A percentile compares a stretch with the other conserved stretches of the same genome.
Evolutionary conservation across 2,329 filamentous ascomycete species (phyloP).

Genomic region (Talaromyces sp.): DNA sequence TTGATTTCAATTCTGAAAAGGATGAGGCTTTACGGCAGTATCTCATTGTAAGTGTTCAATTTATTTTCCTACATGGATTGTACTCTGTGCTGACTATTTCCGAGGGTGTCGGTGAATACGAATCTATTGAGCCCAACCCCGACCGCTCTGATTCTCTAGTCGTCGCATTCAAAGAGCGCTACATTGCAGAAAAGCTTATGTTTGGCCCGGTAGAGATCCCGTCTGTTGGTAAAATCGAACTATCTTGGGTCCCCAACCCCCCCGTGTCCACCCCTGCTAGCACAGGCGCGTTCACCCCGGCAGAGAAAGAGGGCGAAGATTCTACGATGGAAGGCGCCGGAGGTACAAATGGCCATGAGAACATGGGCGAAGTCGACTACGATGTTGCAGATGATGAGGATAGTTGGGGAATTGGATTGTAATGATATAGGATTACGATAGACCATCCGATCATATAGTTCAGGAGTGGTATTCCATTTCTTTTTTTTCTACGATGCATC

Average conservation of each 20-base stretch:
- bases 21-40: conserved; percentile 55
- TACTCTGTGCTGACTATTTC: conserved; percentile 15
- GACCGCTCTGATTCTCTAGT: conserved; percentile 37
- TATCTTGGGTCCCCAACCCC: conserved; percentile 49
- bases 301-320: conserved; percentile 24
- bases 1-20: conserved; percentile 43
- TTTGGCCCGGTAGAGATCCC: conserved; percentile 45
- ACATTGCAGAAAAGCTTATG: conserved; percentile 53
- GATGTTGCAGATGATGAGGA: conserved; percentile 43
- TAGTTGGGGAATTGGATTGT: conserved; percentile 14
- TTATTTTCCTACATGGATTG: neutral
- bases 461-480: neutral
- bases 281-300: conserved; percentile 18
- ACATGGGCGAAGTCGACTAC: conserved; percentile 42
- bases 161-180: conserved; percentile 45
- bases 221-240: conserved; percentile 49
- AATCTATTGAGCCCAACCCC: conserved; percentile 40
- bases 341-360: conserved; percentile 19
- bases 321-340: conserved; percentile 30
- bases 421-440: conserved; percentile 3
- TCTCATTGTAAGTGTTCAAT: conserved; percentile 43
- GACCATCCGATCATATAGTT: neutral
- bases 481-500: neutral
- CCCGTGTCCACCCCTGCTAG: conserved; percentile 19
- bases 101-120: conserved; percentile 44